phyloP scores from a whole-genome alignment of 768 basidiomycete genomes.

The Kwoniella mangroviensis region DNA sequence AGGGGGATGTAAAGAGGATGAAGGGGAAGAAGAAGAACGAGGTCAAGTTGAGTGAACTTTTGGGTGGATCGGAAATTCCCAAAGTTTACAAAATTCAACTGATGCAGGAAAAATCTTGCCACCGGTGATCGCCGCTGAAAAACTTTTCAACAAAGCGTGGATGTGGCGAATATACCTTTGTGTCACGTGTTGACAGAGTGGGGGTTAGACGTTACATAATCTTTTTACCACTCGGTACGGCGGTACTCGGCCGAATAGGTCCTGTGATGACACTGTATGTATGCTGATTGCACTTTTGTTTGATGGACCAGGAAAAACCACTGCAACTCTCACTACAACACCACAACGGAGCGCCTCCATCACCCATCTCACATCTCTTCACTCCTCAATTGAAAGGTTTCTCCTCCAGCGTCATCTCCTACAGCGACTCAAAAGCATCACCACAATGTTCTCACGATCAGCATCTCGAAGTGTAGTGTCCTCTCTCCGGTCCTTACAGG shows the following conservation, averaged over 20 bases:
- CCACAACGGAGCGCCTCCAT: constrained; percentile 1
- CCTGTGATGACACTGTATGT: not conserved
- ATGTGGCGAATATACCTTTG: not conserved
- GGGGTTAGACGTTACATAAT: no score
- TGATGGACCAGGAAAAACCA: not conserved
- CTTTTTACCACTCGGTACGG: not conserved
- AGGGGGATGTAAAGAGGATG: constrained; percentile 10
- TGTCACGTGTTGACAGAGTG: not conserved
- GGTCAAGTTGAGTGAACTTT: constrained; percentile 1
- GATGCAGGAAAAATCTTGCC: constrained; percentile 6
- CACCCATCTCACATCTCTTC: not conserved
- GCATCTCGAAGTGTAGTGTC: constrained; percentile 32
- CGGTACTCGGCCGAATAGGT: constrained; percentile 20
- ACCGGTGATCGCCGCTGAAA: constrained; percentile 13
- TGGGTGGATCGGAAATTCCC: constrained; percentile 23
- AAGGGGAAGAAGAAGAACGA: constrained; percentile 11
- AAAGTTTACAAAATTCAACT: constrained; percentile 1
- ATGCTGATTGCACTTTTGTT: not conserved
- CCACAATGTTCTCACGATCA: constrained; percentile 40
- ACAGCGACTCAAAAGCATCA: not conserved
- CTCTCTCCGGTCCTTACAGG: constrained; percentile 35
- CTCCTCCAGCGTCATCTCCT: not conserved
- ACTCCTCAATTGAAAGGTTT: not conserved
- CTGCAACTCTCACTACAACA: not conserved
- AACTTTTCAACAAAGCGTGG: not conserved